Evolutionary conservation across 805 yeast genomes (phyloP), one percentile per base, ranked within the genome.

Genomic region (Ogataea degrootiae): DNA sequence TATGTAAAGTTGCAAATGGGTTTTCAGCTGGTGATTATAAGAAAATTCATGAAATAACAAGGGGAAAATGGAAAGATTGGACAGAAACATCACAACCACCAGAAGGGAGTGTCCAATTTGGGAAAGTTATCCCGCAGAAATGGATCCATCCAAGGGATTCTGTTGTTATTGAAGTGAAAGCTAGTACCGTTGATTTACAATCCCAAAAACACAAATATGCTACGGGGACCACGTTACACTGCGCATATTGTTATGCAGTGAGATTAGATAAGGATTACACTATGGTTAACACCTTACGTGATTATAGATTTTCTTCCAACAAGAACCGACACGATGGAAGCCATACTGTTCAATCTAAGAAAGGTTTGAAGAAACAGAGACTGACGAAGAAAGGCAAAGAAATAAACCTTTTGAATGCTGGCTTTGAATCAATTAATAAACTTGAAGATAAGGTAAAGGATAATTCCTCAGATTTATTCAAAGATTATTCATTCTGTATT

Each of bases 1-100:
- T 92, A 49, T 84, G 96, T 57, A 74, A 77, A 19, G 85, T 91
- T 40, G 92, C 96, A 1, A 89, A 91, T 59, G 98, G 98, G 1
- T 79, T 92, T 49, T 77, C 87, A 9, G 65, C 69, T 1, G 77
- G 74, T 1, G 91, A 85, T 47, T 83, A 76, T 50, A 75, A 76
- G 33, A 71, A 70, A 41, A 82, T 94, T 36, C 78, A 77, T 37
- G 69, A 78, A 19, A 48, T 68, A 8, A 79, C 94, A 0, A 63
- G 72, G 37, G 83, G 80, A 1, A 75, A 79, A 51, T 87, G 96
- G 96, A 68, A 67, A 1, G 62, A 41, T 12, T 53, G 68, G 19
- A 71, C 64, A 47, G 67, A 71, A 7, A 58, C 58, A 3, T 54
- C 52, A 0, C 57, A 63, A 22, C 82, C 82, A 3, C 79, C 82